A percentile compares a stretch with the other conserved stretches of the same genome.
phyloP scores from a whole-genome alignment of 306 rosid species.

The Vicia sativa region DNA sequence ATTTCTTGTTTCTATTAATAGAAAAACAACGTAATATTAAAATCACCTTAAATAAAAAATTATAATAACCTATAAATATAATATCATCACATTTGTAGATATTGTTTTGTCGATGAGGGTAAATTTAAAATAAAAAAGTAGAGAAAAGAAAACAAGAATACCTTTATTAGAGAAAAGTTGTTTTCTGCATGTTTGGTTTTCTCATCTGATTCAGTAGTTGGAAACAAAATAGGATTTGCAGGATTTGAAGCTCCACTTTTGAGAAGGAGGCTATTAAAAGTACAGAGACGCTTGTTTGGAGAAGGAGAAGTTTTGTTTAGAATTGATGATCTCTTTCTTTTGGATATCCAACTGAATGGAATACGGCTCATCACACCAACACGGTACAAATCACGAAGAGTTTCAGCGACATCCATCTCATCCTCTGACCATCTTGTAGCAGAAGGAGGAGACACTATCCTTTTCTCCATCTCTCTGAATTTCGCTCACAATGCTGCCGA shows the following conservation, averaged over 20 bases:
- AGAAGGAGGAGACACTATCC: too few species aligned
- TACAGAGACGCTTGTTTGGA: not conserved
- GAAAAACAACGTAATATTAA: too few species aligned
- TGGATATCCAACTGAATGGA: slow-evolving; percentile 42
- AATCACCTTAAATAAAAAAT: too few species aligned
- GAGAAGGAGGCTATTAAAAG: not conserved
- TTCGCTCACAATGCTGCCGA: too few species aligned
- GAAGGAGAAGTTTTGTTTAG: not conserved
- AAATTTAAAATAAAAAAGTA: too few species aligned
- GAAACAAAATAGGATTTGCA: slow-evolving; percentile 46
- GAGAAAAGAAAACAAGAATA: too few species aligned
- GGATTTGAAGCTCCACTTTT: slow-evolving; percentile 47
- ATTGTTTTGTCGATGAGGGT: too few species aligned
- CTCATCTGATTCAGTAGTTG: slow-evolving; percentile 58
- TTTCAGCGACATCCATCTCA: not conserved
- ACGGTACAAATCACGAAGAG: not conserved
- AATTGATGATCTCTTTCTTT: slow-evolving; percentile 56
- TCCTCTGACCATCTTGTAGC: not conserved
- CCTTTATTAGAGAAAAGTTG: slow-evolving; percentile 34
- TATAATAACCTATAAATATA: too few species aligned
- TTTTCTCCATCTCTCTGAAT: too few species aligned
- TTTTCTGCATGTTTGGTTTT: slow-evolving; percentile 21
- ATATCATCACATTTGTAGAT: too few species aligned
- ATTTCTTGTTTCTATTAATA: too few species aligned
- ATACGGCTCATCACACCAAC: not conserved